Conservation (phyloP, 192 early-diverging fungal species). For the Mortierella claussenii region DNA sequence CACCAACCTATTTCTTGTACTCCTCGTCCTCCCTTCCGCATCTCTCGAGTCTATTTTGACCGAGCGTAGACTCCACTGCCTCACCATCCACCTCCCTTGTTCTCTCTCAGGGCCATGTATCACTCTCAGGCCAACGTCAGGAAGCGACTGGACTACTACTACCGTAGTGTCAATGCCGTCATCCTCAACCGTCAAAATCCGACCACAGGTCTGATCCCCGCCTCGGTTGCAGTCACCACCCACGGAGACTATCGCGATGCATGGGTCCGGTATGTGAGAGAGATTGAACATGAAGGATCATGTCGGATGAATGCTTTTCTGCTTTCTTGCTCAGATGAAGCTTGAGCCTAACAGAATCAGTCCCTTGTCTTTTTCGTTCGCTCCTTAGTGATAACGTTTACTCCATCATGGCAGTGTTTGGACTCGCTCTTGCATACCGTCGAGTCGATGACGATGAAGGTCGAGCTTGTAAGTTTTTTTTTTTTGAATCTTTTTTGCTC, state of each 20-base stretch:
- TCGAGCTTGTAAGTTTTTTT: conserved; percentile 72
- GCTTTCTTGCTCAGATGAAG: too few species aligned
- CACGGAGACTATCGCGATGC: conserved; percentile 93
- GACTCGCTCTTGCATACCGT: conserved; percentile 84
- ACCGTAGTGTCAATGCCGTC: conserved; percentile 74
- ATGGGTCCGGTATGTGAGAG: conserved; percentile 76
- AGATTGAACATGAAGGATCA: too few species aligned
- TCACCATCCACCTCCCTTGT: too few species aligned
- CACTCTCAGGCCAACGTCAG: conserved; percentile 42
- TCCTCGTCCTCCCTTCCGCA: too few species aligned
- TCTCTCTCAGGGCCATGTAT: conserved; percentile 9
- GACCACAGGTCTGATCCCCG: conserved; percentile 86
- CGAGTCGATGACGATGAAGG: conserved; percentile 87
- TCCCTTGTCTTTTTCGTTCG: too few species aligned
- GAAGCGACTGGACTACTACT: conserved; percentile 78
- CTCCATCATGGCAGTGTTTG: conserved; percentile 86
- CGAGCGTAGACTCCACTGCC: too few species aligned
- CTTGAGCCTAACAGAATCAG: too few species aligned
- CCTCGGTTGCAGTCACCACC: conserved; percentile 85
- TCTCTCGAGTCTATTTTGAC: too few species aligned
- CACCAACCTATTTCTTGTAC: too few species aligned
- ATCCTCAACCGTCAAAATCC: conserved; percentile 85
- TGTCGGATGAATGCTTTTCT: too few species aligned
- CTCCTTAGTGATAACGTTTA: conserved; percentile 84
- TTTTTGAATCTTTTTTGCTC: not conserved